Conservation (phyloP, 2,329 filamentous ascomycete genomes). For the Aurifilum marmelostoma region DNA sequence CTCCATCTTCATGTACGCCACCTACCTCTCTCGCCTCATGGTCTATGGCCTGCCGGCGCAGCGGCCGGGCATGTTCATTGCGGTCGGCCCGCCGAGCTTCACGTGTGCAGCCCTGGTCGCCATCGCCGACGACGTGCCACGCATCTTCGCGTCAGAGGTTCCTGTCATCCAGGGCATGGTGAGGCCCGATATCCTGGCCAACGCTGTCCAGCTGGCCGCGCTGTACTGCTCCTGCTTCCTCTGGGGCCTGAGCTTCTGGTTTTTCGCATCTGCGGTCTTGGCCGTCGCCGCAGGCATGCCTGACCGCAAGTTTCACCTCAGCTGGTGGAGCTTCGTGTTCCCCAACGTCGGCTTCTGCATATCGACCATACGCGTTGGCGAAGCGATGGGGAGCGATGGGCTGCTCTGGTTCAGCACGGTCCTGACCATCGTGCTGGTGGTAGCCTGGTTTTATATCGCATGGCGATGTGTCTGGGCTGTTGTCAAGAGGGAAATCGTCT, state of each 20-base stretch:
- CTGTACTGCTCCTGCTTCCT: constrained; percentile 59
- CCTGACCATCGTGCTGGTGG: constrained; percentile 58
- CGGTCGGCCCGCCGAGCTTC: constrained; percentile 60
- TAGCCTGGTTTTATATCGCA: constrained; percentile 58
- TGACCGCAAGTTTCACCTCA: constrained; percentile 44
- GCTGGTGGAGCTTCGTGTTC: constrained; percentile 69
- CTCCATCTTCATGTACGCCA: constrained; percentile 61
- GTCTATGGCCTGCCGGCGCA: constrained; percentile 58
- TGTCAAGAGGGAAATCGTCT: constrained; percentile 55
- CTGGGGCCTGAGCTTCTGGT: constrained; percentile 66
- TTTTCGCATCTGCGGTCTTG: constrained; percentile 54
- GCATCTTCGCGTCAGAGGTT: constrained; percentile 40
- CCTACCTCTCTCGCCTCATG: constrained; percentile 63
- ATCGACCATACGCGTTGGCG: constrained; percentile 60
- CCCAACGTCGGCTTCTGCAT: constrained; percentile 67
- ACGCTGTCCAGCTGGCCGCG: constrained; percentile 33
- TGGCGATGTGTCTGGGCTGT: constrained; percentile 54
- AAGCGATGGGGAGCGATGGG: constrained; percentile 53
- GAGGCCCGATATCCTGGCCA: constrained; percentile 29
- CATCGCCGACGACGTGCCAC: constrained; percentile 39
- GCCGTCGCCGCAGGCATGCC: constrained; percentile 46
- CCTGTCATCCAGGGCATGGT: constrained; percentile 42
- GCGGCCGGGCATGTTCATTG: constrained; percentile 66
- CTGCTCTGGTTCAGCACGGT: constrained; percentile 58
- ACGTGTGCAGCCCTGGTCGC: constrained; percentile 44